These are phyloP conservation scores for Spiraea crenata DNA, from an alignment of 331 rosid species.

Conservation along the genomic window DNA sequence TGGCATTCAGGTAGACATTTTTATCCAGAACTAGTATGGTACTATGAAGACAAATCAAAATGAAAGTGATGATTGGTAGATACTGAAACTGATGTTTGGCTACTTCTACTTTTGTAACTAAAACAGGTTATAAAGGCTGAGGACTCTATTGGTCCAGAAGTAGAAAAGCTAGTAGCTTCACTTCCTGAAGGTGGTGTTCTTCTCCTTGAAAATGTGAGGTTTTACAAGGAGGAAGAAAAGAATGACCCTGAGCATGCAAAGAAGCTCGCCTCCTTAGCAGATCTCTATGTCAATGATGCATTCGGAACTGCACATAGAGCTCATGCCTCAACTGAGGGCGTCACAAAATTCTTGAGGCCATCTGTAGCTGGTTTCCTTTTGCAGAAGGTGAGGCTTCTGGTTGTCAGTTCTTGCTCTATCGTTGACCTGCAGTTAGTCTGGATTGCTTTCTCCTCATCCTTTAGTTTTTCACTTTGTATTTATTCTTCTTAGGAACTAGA, in stretches of 20 bases:
- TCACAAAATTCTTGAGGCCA: slow-evolving; percentile 93
- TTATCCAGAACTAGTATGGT: background rate
- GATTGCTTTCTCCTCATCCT: background rate
- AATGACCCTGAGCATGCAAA: slow-evolving; percentile 94
- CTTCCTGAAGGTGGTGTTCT: slow-evolving; percentile 92
- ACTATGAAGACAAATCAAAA: background rate
- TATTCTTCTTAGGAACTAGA: slow-evolving; percentile 78
- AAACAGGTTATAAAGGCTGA: slow-evolving; percentile 91
- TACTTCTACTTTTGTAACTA: slow-evolving; percentile 8
- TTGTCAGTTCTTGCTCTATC: background rate
- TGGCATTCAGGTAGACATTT: slow-evolving; percentile 61
- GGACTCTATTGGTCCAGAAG: slow-evolving; percentile 92
- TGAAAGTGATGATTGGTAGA: slow-evolving; percentile 11
- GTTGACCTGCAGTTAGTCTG: background rate
- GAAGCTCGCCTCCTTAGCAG: slow-evolving; percentile 92
- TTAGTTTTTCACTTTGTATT: slow-evolving; percentile 2
- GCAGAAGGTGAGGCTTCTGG: slow-evolving; percentile 73
- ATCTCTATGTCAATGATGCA: slow-evolving; percentile 93
- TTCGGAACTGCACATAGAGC: slow-evolving; percentile 99
- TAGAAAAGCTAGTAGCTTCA: slow-evolving; percentile 74
- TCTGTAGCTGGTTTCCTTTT: slow-evolving; percentile 97
- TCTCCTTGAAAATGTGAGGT: slow-evolving; percentile 95
- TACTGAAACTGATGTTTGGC: background rate
- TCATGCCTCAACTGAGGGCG: slow-evolving; percentile 99
- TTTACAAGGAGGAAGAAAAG: slow-evolving; percentile 98